Conservation (phyloP, 257 asterid genomes). For the Lithospermum erythrorhizon region DNA sequence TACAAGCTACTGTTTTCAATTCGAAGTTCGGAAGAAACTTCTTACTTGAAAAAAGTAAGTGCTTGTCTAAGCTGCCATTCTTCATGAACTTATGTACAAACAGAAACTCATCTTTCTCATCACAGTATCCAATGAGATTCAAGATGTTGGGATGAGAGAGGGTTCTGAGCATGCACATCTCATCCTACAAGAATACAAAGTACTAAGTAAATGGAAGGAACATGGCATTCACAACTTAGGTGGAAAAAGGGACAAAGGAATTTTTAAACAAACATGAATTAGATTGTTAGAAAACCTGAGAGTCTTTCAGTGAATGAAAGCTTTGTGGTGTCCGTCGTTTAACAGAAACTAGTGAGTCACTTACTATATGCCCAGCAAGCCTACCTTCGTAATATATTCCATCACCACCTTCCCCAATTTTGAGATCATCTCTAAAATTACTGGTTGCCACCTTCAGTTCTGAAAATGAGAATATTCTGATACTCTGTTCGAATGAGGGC, state of each 20-base stretch:
- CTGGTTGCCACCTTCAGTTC: background rate
- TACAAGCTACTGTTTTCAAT: background rate
- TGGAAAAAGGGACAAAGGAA: too few relatives aligned
- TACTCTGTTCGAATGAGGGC: background rate
- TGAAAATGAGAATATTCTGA: background rate
- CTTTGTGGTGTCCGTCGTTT: background rate
- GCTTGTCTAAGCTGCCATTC: background rate
- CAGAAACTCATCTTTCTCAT: background rate
- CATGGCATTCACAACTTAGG: too few relatives aligned
- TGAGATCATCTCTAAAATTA: background rate
- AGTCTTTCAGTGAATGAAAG: background rate
- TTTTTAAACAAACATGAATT: background rate
- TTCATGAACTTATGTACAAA: background rate
- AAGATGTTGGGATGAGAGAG: background rate
- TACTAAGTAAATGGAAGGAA: too few relatives aligned
- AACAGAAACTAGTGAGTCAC: background rate
- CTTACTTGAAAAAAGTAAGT: background rate
- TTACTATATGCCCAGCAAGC: background rate
- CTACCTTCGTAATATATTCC: background rate
- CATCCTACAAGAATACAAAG: background rate
- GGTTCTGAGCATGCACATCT: background rate
- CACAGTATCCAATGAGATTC: background rate
- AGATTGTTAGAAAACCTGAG: background rate
- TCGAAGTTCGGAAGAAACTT: background rate
- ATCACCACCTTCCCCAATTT: background rate